Conservation (phyloP, 371 early-diverging fungal species). For the Coelomomyces lativittatus region DNA sequence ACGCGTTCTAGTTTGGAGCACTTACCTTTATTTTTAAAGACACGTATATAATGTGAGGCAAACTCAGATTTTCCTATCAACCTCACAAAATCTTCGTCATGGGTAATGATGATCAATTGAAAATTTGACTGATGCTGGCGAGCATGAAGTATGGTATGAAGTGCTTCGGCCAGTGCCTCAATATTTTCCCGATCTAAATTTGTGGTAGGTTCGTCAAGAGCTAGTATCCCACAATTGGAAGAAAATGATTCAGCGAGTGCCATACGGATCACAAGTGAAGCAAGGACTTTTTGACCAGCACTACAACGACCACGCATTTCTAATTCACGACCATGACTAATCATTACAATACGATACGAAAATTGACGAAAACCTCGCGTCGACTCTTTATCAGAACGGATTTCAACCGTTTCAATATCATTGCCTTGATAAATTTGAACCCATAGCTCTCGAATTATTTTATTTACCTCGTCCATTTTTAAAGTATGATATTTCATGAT, state of each 20-base stretch:
- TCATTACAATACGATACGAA: slow-evolving; percentile 95
- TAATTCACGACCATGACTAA: slow-evolving; percentile 71
- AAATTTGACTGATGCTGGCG: slow-evolving; percentile 70
- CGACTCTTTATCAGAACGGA: slow-evolving; percentile 69
- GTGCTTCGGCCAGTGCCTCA: slow-evolving; percentile 66
- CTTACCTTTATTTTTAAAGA: slow-evolving; percentile 44
- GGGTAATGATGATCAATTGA: slow-evolving; percentile 97
- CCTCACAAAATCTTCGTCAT: slow-evolving; percentile 94
- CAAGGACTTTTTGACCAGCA: slow-evolving; percentile 97
- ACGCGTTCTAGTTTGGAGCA: neutral
- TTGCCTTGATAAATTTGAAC: slow-evolving; percentile 86
- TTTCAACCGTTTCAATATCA: slow-evolving; percentile 90
- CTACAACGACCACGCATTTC: slow-evolving; percentile 98
- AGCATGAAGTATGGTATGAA: slow-evolving; percentile 61
- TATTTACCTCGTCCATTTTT: slow-evolving; percentile 97
- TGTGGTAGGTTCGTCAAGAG: slow-evolving; percentile 98
- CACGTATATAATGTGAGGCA: slow-evolving; percentile 64
- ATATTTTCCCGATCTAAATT: slow-evolving; percentile 94
- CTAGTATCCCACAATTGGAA: slow-evolving; percentile 77
- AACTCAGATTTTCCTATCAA: slow-evolving; percentile 57
- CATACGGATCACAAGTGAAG: slow-evolving; percentile 89
- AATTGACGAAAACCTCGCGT: slow-evolving; percentile 50
- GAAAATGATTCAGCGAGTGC: slow-evolving; percentile 95
- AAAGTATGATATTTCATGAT: slow-evolving; percentile 86
- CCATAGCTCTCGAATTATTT: slow-evolving; percentile 94